Base-by-base conservation (phyloP, 2,329 filamentous ascomycete genomes). In the Calycina herbarum region DNA sequence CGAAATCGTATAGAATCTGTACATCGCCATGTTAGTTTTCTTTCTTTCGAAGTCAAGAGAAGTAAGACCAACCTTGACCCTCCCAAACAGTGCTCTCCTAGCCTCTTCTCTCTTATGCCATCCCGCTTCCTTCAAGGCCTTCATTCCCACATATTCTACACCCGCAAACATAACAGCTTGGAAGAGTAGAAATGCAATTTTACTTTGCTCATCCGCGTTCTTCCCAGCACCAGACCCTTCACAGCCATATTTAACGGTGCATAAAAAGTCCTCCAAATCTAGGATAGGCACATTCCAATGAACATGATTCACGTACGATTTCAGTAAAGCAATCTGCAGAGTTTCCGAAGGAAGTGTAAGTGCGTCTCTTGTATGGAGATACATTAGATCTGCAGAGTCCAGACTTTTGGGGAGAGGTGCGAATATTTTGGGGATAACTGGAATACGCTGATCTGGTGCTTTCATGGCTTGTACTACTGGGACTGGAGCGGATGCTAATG, bases 141-240 rank as follows among this genome's bases (percentile, higher is more conserved):
- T 62, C 29, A 61, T 48, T 17, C 58, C 54, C 7, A 72, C 64
- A 64, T 62, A 67, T 17, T 61, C 62, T 31, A 64, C 64, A 20
- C 64, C 71, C 56, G 71, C 70, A 63, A 69, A 72, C 67, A 73
- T 67, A 10, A 72, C 65, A 24, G 68, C 69, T 57, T 73, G 71
- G 35, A 72, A 72, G 11, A 73, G 59, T 31, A 73, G 64, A 15
- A 73, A 57, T 15, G 40, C 64, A 17, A 71, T 71, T 38, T 64
- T 48, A 4, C 31, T 54, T 29, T n/a, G 17, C 5, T 20, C 24
- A 7, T 42, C 33, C 42, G 42, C 48, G 33, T 29, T 20, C n/a
- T 11, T 27, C 17, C 65, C 56, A 1, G 20, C 24, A 2, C 17
- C 17, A 6, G 20, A 31, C 3, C 27, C 61, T 42, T 64, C 45